phyloP scores from a whole-genome alignment of 2,329 filamentous ascomycete genomes.

The Microdochium bolleyi region DNA sequence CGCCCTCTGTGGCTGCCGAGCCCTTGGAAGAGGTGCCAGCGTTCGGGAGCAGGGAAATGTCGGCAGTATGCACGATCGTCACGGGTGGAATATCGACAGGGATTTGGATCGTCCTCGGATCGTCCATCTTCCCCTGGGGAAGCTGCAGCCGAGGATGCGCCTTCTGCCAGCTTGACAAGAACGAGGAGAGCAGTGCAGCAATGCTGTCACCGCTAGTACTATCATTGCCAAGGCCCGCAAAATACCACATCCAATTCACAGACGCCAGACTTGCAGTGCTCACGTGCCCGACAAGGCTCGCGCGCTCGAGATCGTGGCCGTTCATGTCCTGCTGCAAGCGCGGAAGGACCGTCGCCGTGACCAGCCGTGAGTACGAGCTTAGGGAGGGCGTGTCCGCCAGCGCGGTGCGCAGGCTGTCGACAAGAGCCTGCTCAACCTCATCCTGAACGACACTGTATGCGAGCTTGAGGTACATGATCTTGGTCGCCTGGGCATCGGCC shows the following conservation, averaged over 20 bases:
- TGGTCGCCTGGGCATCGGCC: slow-evolving; percentile 24
- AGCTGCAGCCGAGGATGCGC: slow-evolving; percentile 22
- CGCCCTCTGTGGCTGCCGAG: slow-evolving; percentile 18
- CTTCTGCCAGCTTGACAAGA: slow-evolving; percentile 29
- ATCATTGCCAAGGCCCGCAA: slow-evolving; percentile 39
- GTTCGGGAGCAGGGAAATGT: slow-evolving; percentile 41
- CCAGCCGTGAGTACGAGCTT: slow-evolving; percentile 35
- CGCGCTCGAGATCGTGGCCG: slow-evolving; percentile 46
- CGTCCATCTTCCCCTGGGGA: slow-evolving; percentile 21
- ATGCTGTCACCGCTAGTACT: slow-evolving; percentile 25
- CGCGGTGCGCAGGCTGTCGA: slow-evolving; percentile 29
- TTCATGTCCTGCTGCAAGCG: slow-evolving; percentile 36
- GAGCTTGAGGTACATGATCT: slow-evolving; percentile 59
- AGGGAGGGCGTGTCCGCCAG: slow-evolving; percentile 33
- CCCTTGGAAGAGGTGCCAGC: slow-evolving; percentile 3
- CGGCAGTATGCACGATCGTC: slow-evolving; percentile 73
- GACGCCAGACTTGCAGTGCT: slow-evolving; percentile 37
- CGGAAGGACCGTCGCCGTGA: slow-evolving; percentile 33
- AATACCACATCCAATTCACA: slow-evolving; percentile 38
- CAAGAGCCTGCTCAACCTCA: slow-evolving; percentile 51
- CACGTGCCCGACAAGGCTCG: slow-evolving; percentile 43
- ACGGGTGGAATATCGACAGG: slow-evolving; percentile 84
- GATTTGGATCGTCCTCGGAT: slow-evolving; percentile 65
- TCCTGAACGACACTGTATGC: slow-evolving; percentile 71
- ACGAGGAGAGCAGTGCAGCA: slow-evolving; percentile 17